A percentile compares a stretch with the other conserved stretches of the same genome.
Conservation (phyloP, 352 stramenopile genomes). For the Halophytophthora polymorphica region DNA sequence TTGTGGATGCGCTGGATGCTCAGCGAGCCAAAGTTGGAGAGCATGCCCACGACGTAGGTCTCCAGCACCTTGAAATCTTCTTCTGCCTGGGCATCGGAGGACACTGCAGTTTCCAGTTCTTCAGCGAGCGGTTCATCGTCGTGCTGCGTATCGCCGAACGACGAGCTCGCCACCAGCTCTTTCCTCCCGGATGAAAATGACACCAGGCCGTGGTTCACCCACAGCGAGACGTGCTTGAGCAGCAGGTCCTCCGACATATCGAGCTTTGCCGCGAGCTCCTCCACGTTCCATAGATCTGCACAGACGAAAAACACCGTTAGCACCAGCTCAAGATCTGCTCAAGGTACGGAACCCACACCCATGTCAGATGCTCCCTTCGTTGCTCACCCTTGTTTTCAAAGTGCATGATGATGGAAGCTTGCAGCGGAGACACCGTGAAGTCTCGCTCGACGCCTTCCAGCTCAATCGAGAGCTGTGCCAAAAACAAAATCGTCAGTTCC, state of each 20-base stretch:
- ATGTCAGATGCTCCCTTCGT: constrained; percentile 45
- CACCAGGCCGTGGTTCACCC: constrained; percentile 71
- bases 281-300: constrained; percentile 51
- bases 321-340: not conserved
- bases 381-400: constrained; percentile 90
- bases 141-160: constrained; percentile 45
- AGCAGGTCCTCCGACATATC: constrained; percentile 61
- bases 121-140: constrained; percentile 40
- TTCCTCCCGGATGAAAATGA: constrained; percentile 38
- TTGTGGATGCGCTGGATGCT: constrained; percentile 93
- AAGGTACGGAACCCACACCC: not conserved
- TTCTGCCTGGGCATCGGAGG: constrained; percentile 85
- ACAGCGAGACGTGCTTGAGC: constrained; percentile 58
- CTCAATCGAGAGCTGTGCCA: constrained; percentile 77
- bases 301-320: not conserved
- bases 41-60: constrained; percentile 95
- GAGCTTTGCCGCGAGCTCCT: constrained; percentile 55
- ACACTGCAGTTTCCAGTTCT: constrained; percentile 83
- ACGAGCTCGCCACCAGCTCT: constrained; percentile 35
- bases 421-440: constrained; percentile 90
- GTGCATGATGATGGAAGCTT: constrained; percentile 93
- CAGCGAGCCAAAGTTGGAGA: constrained; percentile 92
- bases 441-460: constrained; percentile 74
- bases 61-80: constrained; percentile 92
- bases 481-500: constrained; percentile 4